Evolutionary conservation across 768 basidiomycete genomes (phyloP).

Genomic region (Collybia sp.): DNA sequence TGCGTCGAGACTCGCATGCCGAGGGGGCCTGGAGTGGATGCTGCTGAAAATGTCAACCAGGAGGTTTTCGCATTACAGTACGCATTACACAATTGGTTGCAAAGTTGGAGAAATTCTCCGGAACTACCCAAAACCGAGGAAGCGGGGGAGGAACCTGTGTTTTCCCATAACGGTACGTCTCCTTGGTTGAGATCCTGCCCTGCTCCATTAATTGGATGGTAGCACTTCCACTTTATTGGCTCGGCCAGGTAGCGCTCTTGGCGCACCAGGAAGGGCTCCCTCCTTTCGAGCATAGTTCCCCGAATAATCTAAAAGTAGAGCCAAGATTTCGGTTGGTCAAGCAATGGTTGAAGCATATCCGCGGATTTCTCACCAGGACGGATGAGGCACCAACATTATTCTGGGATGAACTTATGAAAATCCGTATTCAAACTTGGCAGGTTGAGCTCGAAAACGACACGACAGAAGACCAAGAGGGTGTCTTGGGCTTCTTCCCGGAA

Average conservation of each 20-base stretch:
- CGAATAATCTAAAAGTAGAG: constrained; percentile 20
- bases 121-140: constrained; percentile 24
- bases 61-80: constrained; percentile 34
- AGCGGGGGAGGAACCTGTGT: constrained; percentile 25
- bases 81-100: constrained; percentile 56
- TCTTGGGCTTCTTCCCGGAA: constrained; percentile 18
- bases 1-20: constrained; percentile 9
- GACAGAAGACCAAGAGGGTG: constrained; percentile 13
- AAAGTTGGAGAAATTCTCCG: constrained; percentile 44
- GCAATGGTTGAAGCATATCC: constrained; percentile 46
- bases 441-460: constrained; percentile 6
- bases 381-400: constrained; percentile 38
- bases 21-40: neutral
- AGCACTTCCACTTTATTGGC: constrained; percentile 59
- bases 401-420: constrained; percentile 46
- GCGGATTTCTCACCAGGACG: constrained; percentile 37
- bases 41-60: constrained; percentile 5
- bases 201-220: no score
- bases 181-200: no score
- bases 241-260: constrained; percentile 49
- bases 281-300: constrained; percentile 6
- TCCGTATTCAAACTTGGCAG: constrained; percentile 19
- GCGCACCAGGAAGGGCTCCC: constrained; percentile 45
- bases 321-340: constrained; percentile 43
- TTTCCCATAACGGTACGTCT: constrained; percentile 24